phyloP scores from a whole-genome alignment of 176 grass and related monocot genomes.

The Otatea glauca region DNA sequence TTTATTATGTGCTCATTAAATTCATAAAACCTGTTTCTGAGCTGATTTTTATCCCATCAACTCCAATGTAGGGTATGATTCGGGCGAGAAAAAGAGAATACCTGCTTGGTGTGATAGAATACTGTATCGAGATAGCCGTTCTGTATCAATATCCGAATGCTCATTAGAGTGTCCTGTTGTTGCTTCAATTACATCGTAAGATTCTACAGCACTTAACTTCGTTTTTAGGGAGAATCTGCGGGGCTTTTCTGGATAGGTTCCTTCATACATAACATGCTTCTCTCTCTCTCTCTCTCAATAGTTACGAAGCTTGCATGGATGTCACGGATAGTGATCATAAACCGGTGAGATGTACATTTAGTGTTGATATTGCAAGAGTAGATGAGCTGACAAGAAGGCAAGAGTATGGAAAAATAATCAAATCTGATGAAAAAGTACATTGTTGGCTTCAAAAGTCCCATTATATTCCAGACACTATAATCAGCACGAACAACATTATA shows the following conservation, averaged over 20 bases:
- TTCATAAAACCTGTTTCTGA: constrained; percentile 33
- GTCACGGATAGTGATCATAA: constrained; percentile 96
- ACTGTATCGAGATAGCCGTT: constrained; percentile 90
- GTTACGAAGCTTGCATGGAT: constrained; percentile 96
- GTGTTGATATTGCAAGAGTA: constrained; percentile 79
- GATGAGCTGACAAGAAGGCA: constrained; percentile 79
- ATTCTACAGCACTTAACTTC: constrained; percentile 29
- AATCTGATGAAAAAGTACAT: constrained; percentile 58
- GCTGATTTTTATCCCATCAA: constrained; percentile 34
- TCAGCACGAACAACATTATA: constrained; percentile 93
- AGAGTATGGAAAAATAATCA: constrained; percentile 70
- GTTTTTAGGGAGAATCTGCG: constrained; percentile 8
- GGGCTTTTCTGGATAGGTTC: background rate
- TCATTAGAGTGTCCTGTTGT: constrained; percentile 88
- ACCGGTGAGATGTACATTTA: constrained; percentile 90
- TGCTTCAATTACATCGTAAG: constrained; percentile 81
- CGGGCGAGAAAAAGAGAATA: constrained; percentile 95
- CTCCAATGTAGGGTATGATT: constrained; percentile 84
- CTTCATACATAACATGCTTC: constrained; percentile 15
- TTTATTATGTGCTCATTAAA: background rate
- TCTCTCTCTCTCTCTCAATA: constrained; percentile 37
- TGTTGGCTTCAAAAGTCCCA: constrained; percentile 55
- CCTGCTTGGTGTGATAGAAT: constrained; percentile 98
- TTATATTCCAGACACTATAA: constrained; percentile 78
- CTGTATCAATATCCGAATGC: constrained; percentile 64